phyloP scores from a whole-genome alignment of 2,329 filamentous ascomycete species.

The Hypoxylon sp. region DNA sequence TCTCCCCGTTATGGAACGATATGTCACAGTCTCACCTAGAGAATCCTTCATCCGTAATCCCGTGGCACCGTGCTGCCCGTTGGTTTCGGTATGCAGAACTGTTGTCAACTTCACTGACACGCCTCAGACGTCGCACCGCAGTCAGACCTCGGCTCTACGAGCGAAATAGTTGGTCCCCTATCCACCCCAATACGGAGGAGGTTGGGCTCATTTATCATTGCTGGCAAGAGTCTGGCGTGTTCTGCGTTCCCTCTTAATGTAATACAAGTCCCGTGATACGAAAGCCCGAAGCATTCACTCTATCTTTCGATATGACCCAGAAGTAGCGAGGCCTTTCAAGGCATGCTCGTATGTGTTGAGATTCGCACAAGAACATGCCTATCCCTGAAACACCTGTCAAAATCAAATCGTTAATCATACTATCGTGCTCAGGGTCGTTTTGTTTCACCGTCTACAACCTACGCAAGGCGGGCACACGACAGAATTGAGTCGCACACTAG shows the following conservation, averaged over 20 bases:
- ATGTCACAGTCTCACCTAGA: constrained; percentile 38
- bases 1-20: constrained; percentile 38
- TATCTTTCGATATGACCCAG: constrained; percentile 20
- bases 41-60: constrained; percentile 27
- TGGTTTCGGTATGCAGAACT: constrained; percentile 37
- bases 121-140: constrained; percentile 41
- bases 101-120: constrained; percentile 37
- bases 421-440: constrained; percentile 7
- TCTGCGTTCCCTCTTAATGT: constrained; percentile 25
- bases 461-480: constrained; percentile 6
- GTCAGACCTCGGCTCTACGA: constrained; percentile 42
- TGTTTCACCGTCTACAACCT: constrained; percentile 4
- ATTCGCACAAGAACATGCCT: constrained; percentile 18
- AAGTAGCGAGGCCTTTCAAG: constrained; percentile 10
- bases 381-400: constrained; percentile 28
- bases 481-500: constrained; percentile 1
- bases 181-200: constrained; percentile 13
- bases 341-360: constrained; percentile 12
- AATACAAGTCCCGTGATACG: constrained; percentile 25
- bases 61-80: constrained; percentile 33
- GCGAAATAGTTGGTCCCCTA: constrained; percentile 40
- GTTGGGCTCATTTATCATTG: constrained; percentile 26
- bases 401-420: constrained; percentile 18
- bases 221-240: constrained; percentile 24
- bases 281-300: constrained; percentile 8